Evolutionary conservation across 2,329 filamentous ascomycete species (phyloP).

Genomic region (Zopfia rhizophila): DNA sequence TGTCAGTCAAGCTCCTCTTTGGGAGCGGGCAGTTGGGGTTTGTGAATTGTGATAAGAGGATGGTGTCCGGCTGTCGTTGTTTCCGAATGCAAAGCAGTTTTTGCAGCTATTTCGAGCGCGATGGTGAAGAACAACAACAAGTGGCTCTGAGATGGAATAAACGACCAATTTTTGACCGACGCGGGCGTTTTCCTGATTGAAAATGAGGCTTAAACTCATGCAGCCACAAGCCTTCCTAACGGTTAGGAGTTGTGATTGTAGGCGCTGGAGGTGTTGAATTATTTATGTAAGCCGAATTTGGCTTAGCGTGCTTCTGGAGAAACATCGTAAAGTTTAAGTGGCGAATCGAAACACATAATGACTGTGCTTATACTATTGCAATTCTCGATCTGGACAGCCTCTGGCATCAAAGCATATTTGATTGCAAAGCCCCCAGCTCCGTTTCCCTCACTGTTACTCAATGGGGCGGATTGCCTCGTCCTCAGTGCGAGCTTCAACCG

Average conservation of each 20-base stretch:
- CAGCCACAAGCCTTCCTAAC: constrained; percentile 22
- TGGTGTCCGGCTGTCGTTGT: constrained; percentile 23
- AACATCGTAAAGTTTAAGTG: too few species aligned
- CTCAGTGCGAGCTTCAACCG: constrained; percentile 1
- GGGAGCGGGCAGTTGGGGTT: constrained; percentile 1
- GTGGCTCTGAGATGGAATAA: constrained; percentile 16
- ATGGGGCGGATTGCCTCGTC: background rate
- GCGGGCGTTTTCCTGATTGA: constrained; percentile 6
- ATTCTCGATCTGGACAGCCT: too few species aligned
- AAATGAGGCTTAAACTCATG: constrained; percentile 18
- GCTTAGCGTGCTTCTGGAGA: constrained; percentile 4
- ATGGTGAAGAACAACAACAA: too few species aligned
- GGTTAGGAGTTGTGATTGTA: constrained; percentile 20
- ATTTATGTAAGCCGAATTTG: constrained; percentile 3
- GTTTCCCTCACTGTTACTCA: background rate
- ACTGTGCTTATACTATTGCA: too few species aligned
- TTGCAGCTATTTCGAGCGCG: constrained; percentile 27
- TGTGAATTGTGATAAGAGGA: constrained; percentile 13
- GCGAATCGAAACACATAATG: too few species aligned
- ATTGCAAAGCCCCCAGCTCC: too few species aligned
- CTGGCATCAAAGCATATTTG: too few species aligned
- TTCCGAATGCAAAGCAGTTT: constrained; percentile 27
- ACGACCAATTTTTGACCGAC: constrained; percentile 8
- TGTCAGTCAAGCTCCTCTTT: constrained; percentile 18
- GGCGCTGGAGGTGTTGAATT: too few species aligned